phyloP scores from a whole-genome alignment of 192 early-diverging fungal species.

The Coemansia sp. region DNA sequence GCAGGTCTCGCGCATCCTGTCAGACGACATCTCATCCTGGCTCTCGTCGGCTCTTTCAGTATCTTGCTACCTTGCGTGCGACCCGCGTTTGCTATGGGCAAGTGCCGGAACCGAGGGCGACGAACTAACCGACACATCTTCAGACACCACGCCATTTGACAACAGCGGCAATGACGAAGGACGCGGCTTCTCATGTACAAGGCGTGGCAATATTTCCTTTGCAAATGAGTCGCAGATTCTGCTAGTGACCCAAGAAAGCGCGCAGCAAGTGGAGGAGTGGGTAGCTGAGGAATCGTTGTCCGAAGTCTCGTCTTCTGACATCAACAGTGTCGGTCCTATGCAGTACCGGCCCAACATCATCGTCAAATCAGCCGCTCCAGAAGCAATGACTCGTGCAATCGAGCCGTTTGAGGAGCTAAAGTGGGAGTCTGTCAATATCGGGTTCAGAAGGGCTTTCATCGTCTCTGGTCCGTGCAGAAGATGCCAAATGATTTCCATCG shows the following conservation, averaged over 20 bases:
- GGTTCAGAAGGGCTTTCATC: conserved; percentile 3
- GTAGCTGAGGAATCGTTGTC: conserved; percentile 37
- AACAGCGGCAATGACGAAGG: not conserved
- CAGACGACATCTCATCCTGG: conserved; percentile 42
- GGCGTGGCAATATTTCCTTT: conserved; percentile 49
- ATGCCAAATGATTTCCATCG: conserved; percentile 75
- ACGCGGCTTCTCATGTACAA: not conserved
- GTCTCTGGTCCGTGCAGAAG: conserved; percentile 64
- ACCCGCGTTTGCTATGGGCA: conserved; percentile 26
- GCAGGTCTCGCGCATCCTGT: conserved; percentile 24
- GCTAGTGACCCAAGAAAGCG: conserved; percentile 62
- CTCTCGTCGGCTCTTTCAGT: conserved; percentile 53
- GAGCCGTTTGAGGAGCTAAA: conserved; percentile 69
- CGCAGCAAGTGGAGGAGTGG: conserved; percentile 56
- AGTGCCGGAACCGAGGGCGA: not conserved
- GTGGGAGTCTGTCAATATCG: conserved; percentile 46
- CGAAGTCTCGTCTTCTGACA: not conserved
- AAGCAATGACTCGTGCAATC: conserved; percentile 12
- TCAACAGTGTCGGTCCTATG: conserved; percentile 25
- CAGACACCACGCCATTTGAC: not conserved
- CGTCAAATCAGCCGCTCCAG: conserved; percentile 39
- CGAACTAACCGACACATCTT: conserved; percentile 4
- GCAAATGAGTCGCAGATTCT: conserved; percentile 75
- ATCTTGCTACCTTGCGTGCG: conserved; percentile 51
- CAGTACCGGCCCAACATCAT: conserved; percentile 74